These are phyloP conservation scores for Myriosclerotinia scirpicola DNA, from an alignment of 2,329 filamentous ascomycete species.

Conservation along the genomic window DNA sequence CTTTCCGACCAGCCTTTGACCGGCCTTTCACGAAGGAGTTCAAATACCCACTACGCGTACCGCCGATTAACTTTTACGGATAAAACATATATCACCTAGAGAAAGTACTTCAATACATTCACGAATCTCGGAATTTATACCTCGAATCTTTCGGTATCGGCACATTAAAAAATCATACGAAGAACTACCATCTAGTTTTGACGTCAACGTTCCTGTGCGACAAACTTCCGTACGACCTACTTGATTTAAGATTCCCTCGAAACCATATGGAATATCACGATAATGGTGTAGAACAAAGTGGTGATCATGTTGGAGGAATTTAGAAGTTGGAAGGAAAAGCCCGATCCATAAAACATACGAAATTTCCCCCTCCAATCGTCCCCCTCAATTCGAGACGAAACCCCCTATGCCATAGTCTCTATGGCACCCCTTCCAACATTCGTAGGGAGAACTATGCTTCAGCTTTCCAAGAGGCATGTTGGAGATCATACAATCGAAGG, in stretches of 20 bases:
- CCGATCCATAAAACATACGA: slow-evolving; percentile 23
- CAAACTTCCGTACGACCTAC: neutral
- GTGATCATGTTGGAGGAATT: slow-evolving; percentile 25
- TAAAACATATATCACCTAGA: slow-evolving; percentile 17
- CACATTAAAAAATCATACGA: neutral
- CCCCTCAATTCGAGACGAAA: slow-evolving; percentile 11
- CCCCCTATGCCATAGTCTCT: slow-evolving; percentile 3
- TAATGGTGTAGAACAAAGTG: slow-evolving; percentile 20
- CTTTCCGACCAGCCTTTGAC: slow-evolving; percentile 22
- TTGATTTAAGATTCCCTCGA: neutral
- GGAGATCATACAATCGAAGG: slow-evolving; percentile 26
- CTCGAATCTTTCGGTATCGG: slow-evolving; percentile 5
- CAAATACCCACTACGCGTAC: slow-evolving; percentile 18
- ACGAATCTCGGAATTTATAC: slow-evolving; percentile 2
- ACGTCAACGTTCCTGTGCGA: slow-evolving; percentile 14
- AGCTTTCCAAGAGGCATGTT: slow-evolving; percentile 20
- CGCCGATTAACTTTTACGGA: slow-evolving; percentile 19
- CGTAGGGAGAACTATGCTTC: slow-evolving; percentile 25
- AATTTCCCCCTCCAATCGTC: neutral
- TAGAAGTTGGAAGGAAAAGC: slow-evolving; percentile 25
- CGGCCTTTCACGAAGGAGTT: slow-evolving; percentile 20
- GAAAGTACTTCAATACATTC: slow-evolving; percentile 5
- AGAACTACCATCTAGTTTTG: slow-evolving; percentile 1
- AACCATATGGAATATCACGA: slow-evolving; percentile 9
- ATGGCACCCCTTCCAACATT: slow-evolving; percentile 35